These are phyloP conservation scores for Ulmus americana DNA, from an alignment of 331 rosid genomes.

Conservation along the genomic window DNA sequence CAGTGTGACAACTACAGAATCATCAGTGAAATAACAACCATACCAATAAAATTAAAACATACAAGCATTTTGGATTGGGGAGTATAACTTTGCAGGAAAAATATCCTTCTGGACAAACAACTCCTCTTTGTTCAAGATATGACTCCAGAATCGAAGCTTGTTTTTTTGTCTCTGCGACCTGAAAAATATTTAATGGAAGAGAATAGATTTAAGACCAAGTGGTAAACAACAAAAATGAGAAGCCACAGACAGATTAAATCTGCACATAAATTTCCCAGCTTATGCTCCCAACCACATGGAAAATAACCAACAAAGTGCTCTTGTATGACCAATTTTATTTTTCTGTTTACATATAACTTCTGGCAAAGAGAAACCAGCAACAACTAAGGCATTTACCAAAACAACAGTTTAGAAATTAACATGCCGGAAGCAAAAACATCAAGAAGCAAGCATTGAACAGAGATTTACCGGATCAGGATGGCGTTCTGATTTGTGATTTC, in stretches of 20 bases:
- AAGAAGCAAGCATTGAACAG: background rate
- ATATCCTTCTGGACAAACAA: slow-evolving; percentile 58
- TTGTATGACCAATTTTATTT: too few species aligned
- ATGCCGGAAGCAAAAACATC: background rate
- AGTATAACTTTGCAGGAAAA: slow-evolving; percentile 70
- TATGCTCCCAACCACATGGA: too few species aligned
- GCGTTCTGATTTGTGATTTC: slow-evolving; percentile 40
- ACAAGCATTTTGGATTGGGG: slow-evolving; percentile 74
- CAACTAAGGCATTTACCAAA: background rate
- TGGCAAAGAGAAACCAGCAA: background rate
- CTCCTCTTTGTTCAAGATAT: slow-evolving; percentile 86
- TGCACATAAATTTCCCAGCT: background rate
- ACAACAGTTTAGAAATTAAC: background rate
- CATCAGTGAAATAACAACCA: background rate
- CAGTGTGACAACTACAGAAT: background rate
- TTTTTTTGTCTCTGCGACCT: slow-evolving; percentile 64
- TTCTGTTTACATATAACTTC: too few species aligned
- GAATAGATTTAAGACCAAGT: background rate
- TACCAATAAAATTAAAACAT: slow-evolving; percentile 23
- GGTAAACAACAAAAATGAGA: background rate
- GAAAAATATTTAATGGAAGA: slow-evolving; percentile 12
- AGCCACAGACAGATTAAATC: background rate
- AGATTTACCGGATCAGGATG: slow-evolving; percentile 64
- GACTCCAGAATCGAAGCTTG: slow-evolving; percentile 72
- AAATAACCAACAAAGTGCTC: too few species aligned